Evolutionary conservation across 1,284 basidiomycete species (phyloP), one percentile per base, ranked within the genome.

Genomic region (Boletus calvinii): DNA sequence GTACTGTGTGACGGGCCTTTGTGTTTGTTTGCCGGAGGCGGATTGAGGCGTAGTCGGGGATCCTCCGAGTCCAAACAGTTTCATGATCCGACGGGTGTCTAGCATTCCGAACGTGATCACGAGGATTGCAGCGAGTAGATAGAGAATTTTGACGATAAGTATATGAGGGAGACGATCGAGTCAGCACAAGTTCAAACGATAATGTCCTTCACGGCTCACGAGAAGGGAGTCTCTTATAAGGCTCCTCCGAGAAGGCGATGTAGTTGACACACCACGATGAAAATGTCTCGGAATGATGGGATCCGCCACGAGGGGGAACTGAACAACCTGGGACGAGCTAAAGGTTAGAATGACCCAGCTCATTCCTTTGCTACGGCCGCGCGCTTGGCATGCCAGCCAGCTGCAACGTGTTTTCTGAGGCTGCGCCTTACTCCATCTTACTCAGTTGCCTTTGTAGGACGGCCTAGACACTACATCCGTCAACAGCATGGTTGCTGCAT

Each of bases 21-120:
- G 55, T 42, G 49, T 62, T 42, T 65, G 64, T 48, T 18, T 50
- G 17, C 56, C 34, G 37, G 59, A 31, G 37, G 64, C 20, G 13
- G 66, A 49, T 29, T 58, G 69, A 38, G 64, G 53, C 22, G 57
- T 55, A 31, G 61, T 56, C 41, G 62, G 59, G 24, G 66, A 71
- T 38, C 56, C 57, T 48, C 68, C 66, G 34, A 67, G 55, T 41
- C 67, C 64, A 53, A 68, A 58, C 36, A 71, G 53, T 38, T 47
- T 70, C 68, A 67, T 67, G 63, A 71, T 65, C 52, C 65, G 63
- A 47, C 65, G 69, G 39, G 65, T 52, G 57, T 70, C 65, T 56
- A 71, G 55, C 68, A 67, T 71, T 51, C 66, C 66, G 44, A 69
- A 41, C 31, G 53, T 31, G 37, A 70, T 48, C 47, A 62, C 53